Evolutionary conservation across 106 monocot species (phyloP).

Genomic region (Apostasia shenzhenica): DNA sequence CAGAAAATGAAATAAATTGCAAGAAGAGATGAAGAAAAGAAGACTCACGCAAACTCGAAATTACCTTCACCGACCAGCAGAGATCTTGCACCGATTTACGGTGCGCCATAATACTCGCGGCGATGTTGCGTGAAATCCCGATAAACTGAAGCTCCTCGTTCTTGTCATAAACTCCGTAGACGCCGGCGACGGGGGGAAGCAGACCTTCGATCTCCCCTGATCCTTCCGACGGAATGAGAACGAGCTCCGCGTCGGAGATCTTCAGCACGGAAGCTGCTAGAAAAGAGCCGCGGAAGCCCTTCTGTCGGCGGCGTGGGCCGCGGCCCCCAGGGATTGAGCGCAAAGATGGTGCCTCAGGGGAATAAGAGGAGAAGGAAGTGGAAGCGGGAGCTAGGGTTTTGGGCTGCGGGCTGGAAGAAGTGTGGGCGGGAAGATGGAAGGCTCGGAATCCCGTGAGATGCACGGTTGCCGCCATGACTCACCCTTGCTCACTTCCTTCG

Average conservation of each 20-base stretch:
- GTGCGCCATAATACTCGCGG: slow-evolving; percentile 52
- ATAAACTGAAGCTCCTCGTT: slow-evolving; percentile 84
- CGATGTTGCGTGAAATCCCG: slow-evolving; percentile 73
- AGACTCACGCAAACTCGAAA: background rate
- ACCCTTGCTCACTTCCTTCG: too few species aligned
- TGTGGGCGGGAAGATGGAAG: background rate
- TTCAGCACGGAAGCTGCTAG: slow-evolving; percentile 28
- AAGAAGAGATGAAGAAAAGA: background rate
- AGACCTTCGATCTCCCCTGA: slow-evolving; percentile 26
- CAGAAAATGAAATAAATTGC: background rate
- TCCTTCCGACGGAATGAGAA: slow-evolving; percentile 30
- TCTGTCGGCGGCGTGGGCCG: slow-evolving; percentile 5
- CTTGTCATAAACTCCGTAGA: slow-evolving; percentile 80
- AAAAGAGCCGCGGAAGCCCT: background rate
- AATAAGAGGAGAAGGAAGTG: background rate
- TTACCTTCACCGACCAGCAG: slow-evolving; percentile 77
- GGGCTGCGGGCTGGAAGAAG: background rate
- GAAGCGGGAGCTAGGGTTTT: background rate
- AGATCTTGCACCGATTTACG: slow-evolving; percentile 56
- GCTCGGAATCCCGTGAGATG: background rate
- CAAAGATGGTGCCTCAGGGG: slow-evolving; percentile 4
- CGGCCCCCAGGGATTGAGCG: background rate
- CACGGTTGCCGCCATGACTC: background rate
- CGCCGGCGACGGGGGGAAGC: slow-evolving; percentile 53
- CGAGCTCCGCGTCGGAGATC: slow-evolving; percentile 58